Conservation (phyloP, 1,284 basidiomycete species). For the Ustilago bromivora region DNA sequence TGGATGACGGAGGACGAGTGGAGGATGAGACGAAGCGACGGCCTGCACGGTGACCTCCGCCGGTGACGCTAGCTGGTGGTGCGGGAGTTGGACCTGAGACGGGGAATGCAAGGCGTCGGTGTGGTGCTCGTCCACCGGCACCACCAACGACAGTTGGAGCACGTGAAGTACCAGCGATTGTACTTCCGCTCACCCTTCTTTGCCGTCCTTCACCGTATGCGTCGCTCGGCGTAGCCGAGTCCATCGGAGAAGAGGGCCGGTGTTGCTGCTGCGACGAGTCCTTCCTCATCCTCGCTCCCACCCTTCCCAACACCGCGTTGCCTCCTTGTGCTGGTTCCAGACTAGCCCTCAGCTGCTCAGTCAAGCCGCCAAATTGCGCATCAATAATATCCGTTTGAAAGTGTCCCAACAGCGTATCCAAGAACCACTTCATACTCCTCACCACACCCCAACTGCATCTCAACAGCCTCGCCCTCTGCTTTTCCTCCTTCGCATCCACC, state of each 20-base stretch:
- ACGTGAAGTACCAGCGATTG: conserved; percentile 17
- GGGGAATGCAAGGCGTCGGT: conserved; percentile 36
- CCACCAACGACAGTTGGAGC: conserved; percentile 21
- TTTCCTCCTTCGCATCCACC: conserved; percentile 76
- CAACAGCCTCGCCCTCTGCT: conserved; percentile 73
- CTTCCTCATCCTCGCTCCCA: conserved; percentile 19
- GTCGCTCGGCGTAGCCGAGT: conserved; percentile 29
- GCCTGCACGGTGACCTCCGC: conserved; percentile 13
- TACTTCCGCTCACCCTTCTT: conserved; percentile 23
- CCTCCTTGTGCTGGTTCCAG: background rate
- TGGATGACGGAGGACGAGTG: conserved; percentile 34
- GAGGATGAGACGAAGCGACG: conserved; percentile 40
- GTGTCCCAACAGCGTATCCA: conserved; percentile 78
- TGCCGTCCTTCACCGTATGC: conserved; percentile 26
- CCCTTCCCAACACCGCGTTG: background rate
- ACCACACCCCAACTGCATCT: conserved; percentile 86
- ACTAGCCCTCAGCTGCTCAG: conserved; percentile 73
- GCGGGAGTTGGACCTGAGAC: conserved; percentile 45
- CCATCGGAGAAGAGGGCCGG: conserved; percentile 16
- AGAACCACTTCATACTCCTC: conserved; percentile 88
- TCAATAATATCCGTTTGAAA: conserved; percentile 88
- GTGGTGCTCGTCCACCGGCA: conserved; percentile 9
- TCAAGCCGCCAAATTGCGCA: conserved; percentile 80
- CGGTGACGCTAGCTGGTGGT: conserved; percentile 14
- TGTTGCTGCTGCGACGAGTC: conserved; percentile 25